Evolutionary conservation across 495 filamentous ascomycete genomes (phyloP), one percentile per base, ranked within the genome.

Genomic region (Tuber microsphaerosporum): DNA sequence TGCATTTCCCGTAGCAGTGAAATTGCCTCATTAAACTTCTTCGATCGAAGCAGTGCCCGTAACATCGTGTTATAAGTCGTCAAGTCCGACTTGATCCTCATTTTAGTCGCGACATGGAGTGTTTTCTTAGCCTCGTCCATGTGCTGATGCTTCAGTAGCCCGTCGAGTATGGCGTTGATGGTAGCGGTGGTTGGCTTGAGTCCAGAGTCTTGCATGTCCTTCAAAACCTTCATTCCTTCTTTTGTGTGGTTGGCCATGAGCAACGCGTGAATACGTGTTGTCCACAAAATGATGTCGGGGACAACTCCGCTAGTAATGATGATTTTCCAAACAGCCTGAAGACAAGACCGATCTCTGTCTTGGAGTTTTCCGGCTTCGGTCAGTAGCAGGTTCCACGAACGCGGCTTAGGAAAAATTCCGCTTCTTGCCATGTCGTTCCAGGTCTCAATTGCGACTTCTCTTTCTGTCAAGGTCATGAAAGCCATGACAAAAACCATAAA

Each of bases 51-150:
- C 65, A 88, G 80, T 3, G 86, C 83, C 10, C 86, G 84, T 41
- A 94, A 85, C 16, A 93, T 85, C 6, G 86, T 89, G 83, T 94
- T 94, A 85, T 89, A 94, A 19, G 92, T 93, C 73, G 84, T 84
- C 46, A 87, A 83, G 79, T 92, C 88, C 26, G 89, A 89, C 46
- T 84, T 72, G 69, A 94, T 87, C 42, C 85, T 85, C 65, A 90
- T 88, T 7, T 79, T 81, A 12, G 79, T 81, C 1, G 90, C 91
- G 89, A 90, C 92, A 17, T 76, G 73, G 14, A 94, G 84, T 7
- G 93, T 83, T 16, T 84, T 82, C 16, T 84, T 76, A 69, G 87
- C 86, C 31, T 84, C 81, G 9, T 85, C 81, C 44, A 76, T 72
- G 41, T 84, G 84, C 41, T 86, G 69, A 48, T 86, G 82, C 14